Conservation (phyloP, 768 basidiomycete species). For the Boletus subparvulus region DNA sequence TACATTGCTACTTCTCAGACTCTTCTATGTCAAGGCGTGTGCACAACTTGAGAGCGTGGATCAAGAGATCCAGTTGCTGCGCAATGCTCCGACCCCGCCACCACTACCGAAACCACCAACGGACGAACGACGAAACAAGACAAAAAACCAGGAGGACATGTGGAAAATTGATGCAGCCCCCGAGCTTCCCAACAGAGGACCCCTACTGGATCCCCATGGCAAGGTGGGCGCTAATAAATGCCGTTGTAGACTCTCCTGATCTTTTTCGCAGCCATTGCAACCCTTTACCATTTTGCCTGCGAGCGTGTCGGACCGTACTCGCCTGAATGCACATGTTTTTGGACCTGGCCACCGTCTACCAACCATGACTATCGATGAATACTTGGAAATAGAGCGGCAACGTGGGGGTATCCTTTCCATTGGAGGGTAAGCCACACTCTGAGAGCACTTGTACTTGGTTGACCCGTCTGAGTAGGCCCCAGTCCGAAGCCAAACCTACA, state of each 20-base stretch:
- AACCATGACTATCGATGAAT: constrained; percentile 95
- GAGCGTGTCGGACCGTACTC: constrained; percentile 61
- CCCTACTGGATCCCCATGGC: constrained; percentile 72
- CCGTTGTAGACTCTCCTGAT: constrained; percentile 3
- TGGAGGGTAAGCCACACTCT: constrained; percentile 64
- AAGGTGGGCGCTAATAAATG: constrained; percentile 50
- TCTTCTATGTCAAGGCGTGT: constrained; percentile 69
- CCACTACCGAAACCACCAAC: constrained; percentile 29
- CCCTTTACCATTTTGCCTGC: constrained; percentile 93
- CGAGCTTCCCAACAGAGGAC: constrained; percentile 49
- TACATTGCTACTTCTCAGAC: constrained; percentile 66
- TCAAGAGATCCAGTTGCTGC: constrained; percentile 72
- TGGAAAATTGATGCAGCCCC: constrained; percentile 72
- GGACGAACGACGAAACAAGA: constrained; percentile 41
- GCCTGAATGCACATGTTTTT: constrained; percentile 80
- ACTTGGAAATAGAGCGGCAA: constrained; percentile 79
- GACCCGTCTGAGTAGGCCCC: constrained; percentile 46
- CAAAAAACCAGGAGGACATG: constrained; percentile 49
- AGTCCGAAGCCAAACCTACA: constrained; percentile 64
- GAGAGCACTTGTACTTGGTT: constrained; percentile 1
- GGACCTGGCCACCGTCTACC: constrained; percentile 80
- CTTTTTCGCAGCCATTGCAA: constrained; percentile 62
- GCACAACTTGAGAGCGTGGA: constrained; percentile 63
- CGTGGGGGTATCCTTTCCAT: constrained; percentile 86
- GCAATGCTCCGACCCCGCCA: constrained; percentile 46